Percentiles rank a stretch among this genome's conserved stretches.
These are phyloP conservation scores for Cryptosporidium baileyi DNA, from an alignment of 169 alveolate genomes.

Conservation along the genomic window DNA sequence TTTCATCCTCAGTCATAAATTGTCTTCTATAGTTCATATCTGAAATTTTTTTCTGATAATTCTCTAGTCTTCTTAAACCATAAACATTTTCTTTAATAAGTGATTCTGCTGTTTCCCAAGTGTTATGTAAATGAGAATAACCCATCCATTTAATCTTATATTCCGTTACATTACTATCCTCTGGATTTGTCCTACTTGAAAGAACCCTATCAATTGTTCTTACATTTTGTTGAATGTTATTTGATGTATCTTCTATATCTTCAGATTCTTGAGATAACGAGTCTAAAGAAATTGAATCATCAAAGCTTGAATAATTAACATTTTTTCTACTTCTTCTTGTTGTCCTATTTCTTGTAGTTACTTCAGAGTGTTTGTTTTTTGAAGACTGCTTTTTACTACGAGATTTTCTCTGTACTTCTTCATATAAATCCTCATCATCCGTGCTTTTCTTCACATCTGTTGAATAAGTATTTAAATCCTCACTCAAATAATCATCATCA, in stretches of 20 bases:
- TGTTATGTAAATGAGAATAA: conserved; percentile 87
- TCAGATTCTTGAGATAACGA: background rate
- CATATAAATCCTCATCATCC: conserved; percentile 22
- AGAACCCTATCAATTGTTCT: conserved; percentile 38
- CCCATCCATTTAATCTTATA: conserved; percentile 88
- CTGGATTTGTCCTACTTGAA: conserved; percentile 3
- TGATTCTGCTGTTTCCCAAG: conserved; percentile 86
- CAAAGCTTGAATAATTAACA: conserved; percentile 30
- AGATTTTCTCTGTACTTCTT: background rate
- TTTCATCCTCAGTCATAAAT: conserved; percentile 87
- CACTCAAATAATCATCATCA: background rate
- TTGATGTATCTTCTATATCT: background rate
- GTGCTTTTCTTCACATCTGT: background rate
- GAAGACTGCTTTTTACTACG: background rate
- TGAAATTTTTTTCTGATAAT: conserved; percentile 82
- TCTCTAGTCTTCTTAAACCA: conserved; percentile 86
- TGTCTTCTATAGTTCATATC: conserved; percentile 78
- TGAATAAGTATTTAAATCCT: background rate
- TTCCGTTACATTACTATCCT: conserved; percentile 77
- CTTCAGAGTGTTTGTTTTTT: too few relatives aligned
- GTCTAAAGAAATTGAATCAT: background rate
- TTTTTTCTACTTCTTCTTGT: conserved; percentile 22
- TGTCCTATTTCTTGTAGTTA: background rate
- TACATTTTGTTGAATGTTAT: background rate
- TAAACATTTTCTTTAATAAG: conserved; percentile 73